Conservation (phyloP, 768 basidiomycete genomes). For the Agrocybe praecox region DNA sequence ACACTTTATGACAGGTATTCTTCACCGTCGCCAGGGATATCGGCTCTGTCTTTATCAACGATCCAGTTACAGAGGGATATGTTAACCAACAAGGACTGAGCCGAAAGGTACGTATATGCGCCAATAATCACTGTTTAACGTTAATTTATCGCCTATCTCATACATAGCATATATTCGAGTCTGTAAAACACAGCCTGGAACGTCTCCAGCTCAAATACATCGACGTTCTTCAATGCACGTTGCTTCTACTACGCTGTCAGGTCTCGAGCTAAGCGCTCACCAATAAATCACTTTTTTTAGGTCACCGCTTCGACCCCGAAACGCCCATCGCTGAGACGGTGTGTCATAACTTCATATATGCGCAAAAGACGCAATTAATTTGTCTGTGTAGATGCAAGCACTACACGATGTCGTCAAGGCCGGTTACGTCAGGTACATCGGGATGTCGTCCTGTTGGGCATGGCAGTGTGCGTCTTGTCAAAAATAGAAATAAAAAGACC, state of each 20-base stretch:
- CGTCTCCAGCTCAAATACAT: slow-evolving; percentile 77
- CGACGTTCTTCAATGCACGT: slow-evolving; percentile 70
- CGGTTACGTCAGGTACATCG: slow-evolving; percentile 63
- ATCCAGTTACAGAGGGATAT: slow-evolving; percentile 45
- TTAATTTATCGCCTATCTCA: slow-evolving; percentile 17
- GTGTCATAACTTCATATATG: background rate
- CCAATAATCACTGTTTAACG: background rate
- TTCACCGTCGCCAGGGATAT: slow-evolving; percentile 29
- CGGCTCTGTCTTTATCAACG: slow-evolving; percentile 12
- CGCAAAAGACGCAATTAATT: background rate
- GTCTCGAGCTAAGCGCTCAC: slow-evolving; percentile 18
- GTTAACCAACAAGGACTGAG: slow-evolving; percentile 55
- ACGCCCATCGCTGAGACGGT: slow-evolving; percentile 64
- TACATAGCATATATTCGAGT: slow-evolving; percentile 69
- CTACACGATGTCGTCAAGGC: slow-evolving; percentile 67
- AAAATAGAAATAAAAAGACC: background rate
- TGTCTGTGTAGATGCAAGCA: slow-evolving; percentile 58
- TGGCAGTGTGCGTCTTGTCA: slow-evolving; percentile 47
- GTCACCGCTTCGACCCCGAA: slow-evolving; percentile 57
- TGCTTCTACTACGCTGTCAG: background rate
- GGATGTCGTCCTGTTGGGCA: slow-evolving; percentile 60
- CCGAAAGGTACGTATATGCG: slow-evolving; percentile 27
- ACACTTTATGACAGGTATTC: slow-evolving; percentile 35
- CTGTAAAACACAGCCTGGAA: slow-evolving; percentile 61
- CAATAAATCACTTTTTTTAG: slow-evolving; percentile 30